phyloP scores from a whole-genome alignment of 2,329 filamentous ascomycete genomes.

The Alternaria angustiovoidea region DNA sequence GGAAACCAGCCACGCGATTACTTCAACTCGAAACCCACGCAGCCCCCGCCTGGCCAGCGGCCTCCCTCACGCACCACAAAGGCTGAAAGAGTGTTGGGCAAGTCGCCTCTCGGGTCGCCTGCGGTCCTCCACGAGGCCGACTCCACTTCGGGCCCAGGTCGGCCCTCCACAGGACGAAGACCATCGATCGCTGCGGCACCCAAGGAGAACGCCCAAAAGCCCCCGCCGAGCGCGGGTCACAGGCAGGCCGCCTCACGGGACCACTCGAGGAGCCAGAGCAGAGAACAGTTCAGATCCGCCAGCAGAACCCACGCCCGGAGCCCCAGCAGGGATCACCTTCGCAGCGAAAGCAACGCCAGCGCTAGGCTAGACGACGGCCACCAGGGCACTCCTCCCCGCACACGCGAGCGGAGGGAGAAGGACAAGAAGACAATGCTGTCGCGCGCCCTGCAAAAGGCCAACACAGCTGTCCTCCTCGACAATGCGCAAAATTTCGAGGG shows the following conservation, averaged over 20 bases:
- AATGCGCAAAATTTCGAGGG: conserved; percentile 95
- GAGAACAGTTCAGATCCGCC: conserved; percentile 26
- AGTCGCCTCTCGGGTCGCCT: conserved; percentile 47
- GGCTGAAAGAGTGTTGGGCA: conserved; percentile 38
- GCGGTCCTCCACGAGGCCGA: conserved; percentile 44
- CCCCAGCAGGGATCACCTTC: conserved; percentile 28
- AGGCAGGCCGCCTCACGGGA: conserved; percentile 25
- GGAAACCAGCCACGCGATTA: conserved; percentile 46
- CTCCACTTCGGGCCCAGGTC: conserved; percentile 26
- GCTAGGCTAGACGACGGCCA: conserved; percentile 43
- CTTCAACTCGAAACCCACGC: conserved; percentile 46
- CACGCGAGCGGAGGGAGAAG: conserved; percentile 56
- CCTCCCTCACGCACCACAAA: conserved; percentile 41
- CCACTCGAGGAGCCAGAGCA: conserved; percentile 32
- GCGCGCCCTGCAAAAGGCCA: conserved; percentile 93
- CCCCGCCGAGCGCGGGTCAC: conserved; percentile 32
- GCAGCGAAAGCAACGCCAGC: conserved; percentile 46
- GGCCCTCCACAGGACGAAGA: conserved; percentile 33
- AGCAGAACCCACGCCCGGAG: conserved; percentile 17
- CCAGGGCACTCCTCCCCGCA: conserved; percentile 47
- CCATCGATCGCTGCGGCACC: conserved; percentile 23
- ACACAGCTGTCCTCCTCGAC: conserved; percentile 92
- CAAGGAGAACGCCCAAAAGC: conserved; percentile 33
- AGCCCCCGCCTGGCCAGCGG: conserved; percentile 27
- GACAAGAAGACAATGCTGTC: conserved; percentile 93